Evolutionary conservation across 1,139 yeast genomes (phyloP), one percentile per base, ranked within the genome.

Genomic region (Arxiozyma heterogenica): DNA sequence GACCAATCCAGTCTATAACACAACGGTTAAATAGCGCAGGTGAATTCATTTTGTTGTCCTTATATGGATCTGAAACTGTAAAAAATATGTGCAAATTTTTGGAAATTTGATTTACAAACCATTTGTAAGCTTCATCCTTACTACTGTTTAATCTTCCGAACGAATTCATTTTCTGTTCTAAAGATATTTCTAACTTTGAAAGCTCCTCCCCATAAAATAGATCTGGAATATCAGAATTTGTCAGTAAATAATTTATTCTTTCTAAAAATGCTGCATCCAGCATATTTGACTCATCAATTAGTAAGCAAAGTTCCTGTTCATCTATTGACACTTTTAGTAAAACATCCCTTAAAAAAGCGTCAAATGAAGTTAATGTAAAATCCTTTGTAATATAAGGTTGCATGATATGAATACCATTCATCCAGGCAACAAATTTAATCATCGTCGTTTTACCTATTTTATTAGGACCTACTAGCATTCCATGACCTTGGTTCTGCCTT

Each of bases 1-100:
- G 82, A 3, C 96, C 96, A 84, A 89, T 83, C 91, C 95, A 89
- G 64, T 84, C 82, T 45, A 91, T 71, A 4, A 89, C 95, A 73
- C 98, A 93, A 64, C 98, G 75, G 64, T 93, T 93, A 70, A 89
- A 85, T 44, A 93, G 72, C 0, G 98, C 98, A 0, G 98, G 96
- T 0, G 98, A 91, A 0, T 91, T 41, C 44, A 43, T 42, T 20
- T 76, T 6, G 85, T 76, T 3, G 83, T 17, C 22, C 15, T 42
- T 39, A 20, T 52, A 48, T 3, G 54, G 52, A n/a, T 53, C 39
- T 12, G 82, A 79, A 61, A 89, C 78, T 0, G 90, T 87, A 64
- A 91, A 89, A 0, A 90, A 80, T 27, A 91, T 91, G 67, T 93
- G 98, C 41, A 93, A 72, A 59, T 90, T 88, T 41, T 73, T 72